Evolutionary conservation across 768 basidiomycete genomes (phyloP).

Genomic region (Cystobasidium tubakii): DNA sequence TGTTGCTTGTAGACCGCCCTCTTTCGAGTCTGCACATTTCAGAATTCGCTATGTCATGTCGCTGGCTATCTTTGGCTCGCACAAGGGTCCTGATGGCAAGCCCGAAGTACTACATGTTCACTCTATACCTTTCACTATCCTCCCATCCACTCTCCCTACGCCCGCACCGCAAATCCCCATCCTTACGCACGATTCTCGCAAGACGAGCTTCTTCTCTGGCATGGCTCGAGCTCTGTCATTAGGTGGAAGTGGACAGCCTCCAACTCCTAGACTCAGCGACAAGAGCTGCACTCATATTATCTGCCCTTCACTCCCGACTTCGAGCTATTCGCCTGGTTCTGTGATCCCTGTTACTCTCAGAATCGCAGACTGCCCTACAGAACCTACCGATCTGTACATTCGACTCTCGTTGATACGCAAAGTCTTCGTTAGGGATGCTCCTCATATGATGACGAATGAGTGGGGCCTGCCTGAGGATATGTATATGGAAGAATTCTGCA

Average conservation of each 20-base stretch:
- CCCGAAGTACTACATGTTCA: conserved; percentile 45
- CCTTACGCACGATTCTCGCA: conserved; percentile 44
- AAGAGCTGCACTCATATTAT: conserved; percentile 45
- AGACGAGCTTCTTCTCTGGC: conserved; percentile 44
- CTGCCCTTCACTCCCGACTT: conserved; percentile 45
- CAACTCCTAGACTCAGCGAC: conserved; percentile 16
- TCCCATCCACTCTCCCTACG: conserved; percentile 45
- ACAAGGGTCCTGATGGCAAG: conserved; percentile 36
- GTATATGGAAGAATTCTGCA: conserved; percentile 44
- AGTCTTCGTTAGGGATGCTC: conserved; percentile 45
- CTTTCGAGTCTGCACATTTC: conserved; percentile 45
- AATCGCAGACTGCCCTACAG: conserved; percentile 45
- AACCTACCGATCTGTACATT: conserved; percentile 46
- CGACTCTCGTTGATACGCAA: conserved; percentile 46
- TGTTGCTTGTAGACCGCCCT: conserved; percentile 42
- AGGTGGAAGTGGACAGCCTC: conserved; percentile 23
- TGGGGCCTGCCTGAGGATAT: conserved; percentile 46
- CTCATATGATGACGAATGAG: conserved; percentile 38
- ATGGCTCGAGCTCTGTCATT: conserved; percentile 42
- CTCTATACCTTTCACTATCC: conserved; percentile 46
- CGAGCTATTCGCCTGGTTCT: conserved; percentile 44
- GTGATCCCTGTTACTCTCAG: conserved; percentile 44
- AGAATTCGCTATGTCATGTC: conserved; percentile 47
- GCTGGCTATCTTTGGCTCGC: conserved; percentile 44
- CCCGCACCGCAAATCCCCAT: conserved; percentile 44